These are phyloP conservation scores for Mycena filopes DNA, from an alignment of 768 basidiomycete species.

Conservation along the genomic window DNA sequence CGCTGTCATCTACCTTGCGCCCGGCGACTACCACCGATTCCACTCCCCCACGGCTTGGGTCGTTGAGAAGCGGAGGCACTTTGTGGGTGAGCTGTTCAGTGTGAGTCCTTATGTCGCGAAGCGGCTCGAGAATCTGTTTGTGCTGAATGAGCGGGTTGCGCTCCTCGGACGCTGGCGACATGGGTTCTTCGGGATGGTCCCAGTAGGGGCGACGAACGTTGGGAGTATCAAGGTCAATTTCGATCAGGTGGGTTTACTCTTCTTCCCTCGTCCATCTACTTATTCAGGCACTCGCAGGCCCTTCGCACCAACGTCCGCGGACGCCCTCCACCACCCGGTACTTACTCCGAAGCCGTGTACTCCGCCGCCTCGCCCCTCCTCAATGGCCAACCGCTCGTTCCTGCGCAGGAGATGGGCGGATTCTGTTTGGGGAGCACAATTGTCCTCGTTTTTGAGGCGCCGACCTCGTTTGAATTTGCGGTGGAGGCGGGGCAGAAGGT, in stretches of 20 bases:
- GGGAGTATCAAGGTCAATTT: slow-evolving; percentile 97
- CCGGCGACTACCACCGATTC: slow-evolving; percentile 98
- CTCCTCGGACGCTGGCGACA: slow-evolving; percentile 94
- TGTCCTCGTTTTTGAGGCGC: slow-evolving; percentile 97
- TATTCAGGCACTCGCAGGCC: slow-evolving; percentile 53
- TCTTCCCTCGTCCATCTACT: slow-evolving; percentile 4
- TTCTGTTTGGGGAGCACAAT: slow-evolving; percentile 96
- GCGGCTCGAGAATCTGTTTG: slow-evolving; percentile 91
- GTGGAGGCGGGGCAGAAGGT: slow-evolving; percentile 86
- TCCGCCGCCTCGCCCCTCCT: slow-evolving; percentile 84
- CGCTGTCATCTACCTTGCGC: slow-evolving; percentile 96
- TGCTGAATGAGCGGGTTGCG: slow-evolving; percentile 98
- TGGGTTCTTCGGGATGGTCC: slow-evolving; percentile 97
- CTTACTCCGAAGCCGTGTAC: slow-evolving; percentile 94
- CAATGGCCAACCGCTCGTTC: slow-evolving; percentile 85
- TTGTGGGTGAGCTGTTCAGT: slow-evolving; percentile 94
- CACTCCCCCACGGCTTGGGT: slow-evolving; percentile 98
- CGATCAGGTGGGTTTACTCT: slow-evolving; percentile 68
- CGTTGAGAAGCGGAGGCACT: slow-evolving; percentile 94
- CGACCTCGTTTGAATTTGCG: slow-evolving; percentile 80
- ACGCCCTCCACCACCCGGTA: slow-evolving; percentile 78
- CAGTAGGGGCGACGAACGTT: slow-evolving; percentile 98
- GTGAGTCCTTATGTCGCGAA: slow-evolving; percentile 97
- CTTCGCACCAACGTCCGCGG: slow-evolving; percentile 91
- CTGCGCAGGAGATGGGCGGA: slow-evolving; percentile 97